Evolutionary conservation across 371 early-diverging fungal species (phyloP).

Genomic region (Apophysomyces trapeziformis): DNA sequence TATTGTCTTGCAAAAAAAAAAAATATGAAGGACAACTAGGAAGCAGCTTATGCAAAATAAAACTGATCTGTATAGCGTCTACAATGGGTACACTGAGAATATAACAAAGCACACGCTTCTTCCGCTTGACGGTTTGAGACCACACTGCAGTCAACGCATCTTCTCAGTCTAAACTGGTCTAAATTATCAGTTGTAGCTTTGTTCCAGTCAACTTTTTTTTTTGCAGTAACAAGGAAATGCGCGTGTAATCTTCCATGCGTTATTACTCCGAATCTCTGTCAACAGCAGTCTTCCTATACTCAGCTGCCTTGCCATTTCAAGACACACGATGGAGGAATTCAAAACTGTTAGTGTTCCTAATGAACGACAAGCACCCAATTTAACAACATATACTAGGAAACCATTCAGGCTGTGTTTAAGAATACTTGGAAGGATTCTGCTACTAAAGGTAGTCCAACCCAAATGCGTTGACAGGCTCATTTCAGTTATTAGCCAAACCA

Average conservation of each 20-base stretch:
- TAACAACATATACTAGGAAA: neutral
- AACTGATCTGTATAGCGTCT: too few species aligned
- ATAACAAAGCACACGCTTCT: too few species aligned
- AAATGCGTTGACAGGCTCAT: neutral
- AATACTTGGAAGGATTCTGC: neutral
- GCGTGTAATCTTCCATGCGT: too few species aligned
- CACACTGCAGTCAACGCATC: too few species aligned
- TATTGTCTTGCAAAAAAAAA: too few species aligned
- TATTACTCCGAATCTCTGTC: neutral
- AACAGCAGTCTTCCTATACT: too few species aligned
- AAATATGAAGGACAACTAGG: too few species aligned
- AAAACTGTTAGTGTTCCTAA: neutral
- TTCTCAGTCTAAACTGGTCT: neutral
- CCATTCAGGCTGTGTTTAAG: neutral
- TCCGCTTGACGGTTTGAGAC: too few species aligned
- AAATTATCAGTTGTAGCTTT: neutral
- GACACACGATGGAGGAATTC: neutral
- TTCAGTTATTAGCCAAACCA: conserved; percentile 1
- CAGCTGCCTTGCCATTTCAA: too few species aligned
- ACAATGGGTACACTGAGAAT: too few species aligned
- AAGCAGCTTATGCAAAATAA: too few species aligned
- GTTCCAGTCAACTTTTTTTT: neutral
- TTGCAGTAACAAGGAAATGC: neutral
- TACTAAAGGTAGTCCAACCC: neutral
- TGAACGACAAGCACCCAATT: neutral